Evolutionary conservation across 2,329 filamentous ascomycete species (phyloP), one percentile per base, ranked within the genome.

Genomic region (Aureobasidium uvarum): DNA sequence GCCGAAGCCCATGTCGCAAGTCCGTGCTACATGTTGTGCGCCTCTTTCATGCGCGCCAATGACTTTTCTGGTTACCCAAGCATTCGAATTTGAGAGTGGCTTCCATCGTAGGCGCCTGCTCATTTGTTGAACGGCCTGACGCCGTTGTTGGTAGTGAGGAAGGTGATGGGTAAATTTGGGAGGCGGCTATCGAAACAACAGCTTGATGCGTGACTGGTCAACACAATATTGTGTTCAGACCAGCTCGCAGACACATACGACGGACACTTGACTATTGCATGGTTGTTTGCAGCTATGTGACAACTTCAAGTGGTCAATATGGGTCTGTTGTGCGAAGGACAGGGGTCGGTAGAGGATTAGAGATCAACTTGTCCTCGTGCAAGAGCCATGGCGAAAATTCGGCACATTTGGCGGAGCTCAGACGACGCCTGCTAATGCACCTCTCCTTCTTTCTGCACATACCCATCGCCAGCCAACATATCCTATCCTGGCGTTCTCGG

Each of bases 1-100:
- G 58, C 58, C 58, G 11, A 38, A 62, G 23, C 20, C 58, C 45
- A n/a, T 62, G 55, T 46, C 55, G 14, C 39, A 62, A 48, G 58
- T 46, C 58, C 58, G 58, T 62, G 58, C 58, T 45, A 41, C 58
- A 62, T 50, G 45, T 23, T 48, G 58, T 62, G 58, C 58, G 6
- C 58, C 45, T 45, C 31, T 25, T 28, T 43, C 45, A 48, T 48
- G n/a, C 13, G 45, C 45, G 45, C 58, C 45, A 62, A 48, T 62
- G 43, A 39, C 41, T 23, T 20, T 18, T 48, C 31, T 25, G 23
- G 14, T 25, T 28, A 11, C 20, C 16, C 5, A 39, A 20, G 16
- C 36, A 39, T 20, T 20, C 14, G 28, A 38, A 16, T 6, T 3
- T 3, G 2, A 25, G n/a, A 14, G 25, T 28, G 10, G 11, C 18